Conservation (phyloP, 1,284 basidiomycete genomes). For the Apiotrichum brassicae region DNA sequence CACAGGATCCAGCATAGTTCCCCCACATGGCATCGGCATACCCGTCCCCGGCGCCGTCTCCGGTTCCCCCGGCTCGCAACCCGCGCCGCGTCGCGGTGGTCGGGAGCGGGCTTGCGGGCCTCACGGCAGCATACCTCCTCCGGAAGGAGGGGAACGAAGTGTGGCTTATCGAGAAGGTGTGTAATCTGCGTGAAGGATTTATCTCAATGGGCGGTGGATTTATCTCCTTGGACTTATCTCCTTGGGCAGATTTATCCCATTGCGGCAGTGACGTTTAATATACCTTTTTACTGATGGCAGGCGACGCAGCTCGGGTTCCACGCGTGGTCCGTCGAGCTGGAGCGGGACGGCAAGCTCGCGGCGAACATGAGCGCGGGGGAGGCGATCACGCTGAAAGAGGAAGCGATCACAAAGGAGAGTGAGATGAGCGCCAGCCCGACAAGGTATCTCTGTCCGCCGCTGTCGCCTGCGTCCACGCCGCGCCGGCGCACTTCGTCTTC, state of each 20-base stretch:
- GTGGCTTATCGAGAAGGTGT: conserved; percentile 66
- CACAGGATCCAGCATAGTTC: too few species aligned
- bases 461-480: neutral
- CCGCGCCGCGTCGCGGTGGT: conserved; percentile 54
- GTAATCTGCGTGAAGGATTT: too few species aligned
- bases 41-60: neutral
- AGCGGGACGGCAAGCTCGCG: conserved; percentile 8
- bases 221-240: too few species aligned
- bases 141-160: conserved; percentile 53
- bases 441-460: conserved; percentile 17
- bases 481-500: conserved; percentile 2
- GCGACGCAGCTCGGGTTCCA: conserved; percentile 32
- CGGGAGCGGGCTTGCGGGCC: conserved; percentile 64
- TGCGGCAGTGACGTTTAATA: conserved; percentile 5
- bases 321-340: conserved; percentile 30
- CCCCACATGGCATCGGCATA: neutral
- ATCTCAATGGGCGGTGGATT: too few species aligned
- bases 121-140: conserved; percentile 61
- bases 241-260: neutral
- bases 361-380: conserved; percentile 42
- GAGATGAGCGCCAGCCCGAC: conserved; percentile 40
- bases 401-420: conserved; percentile 24
- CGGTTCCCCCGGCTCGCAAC: neutral
- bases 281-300: too few species aligned
- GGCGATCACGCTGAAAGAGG: neutral